These are phyloP conservation scores for Globisporangium orthogonon DNA, from an alignment of 352 stramenopile species.

Conservation along the genomic window DNA sequence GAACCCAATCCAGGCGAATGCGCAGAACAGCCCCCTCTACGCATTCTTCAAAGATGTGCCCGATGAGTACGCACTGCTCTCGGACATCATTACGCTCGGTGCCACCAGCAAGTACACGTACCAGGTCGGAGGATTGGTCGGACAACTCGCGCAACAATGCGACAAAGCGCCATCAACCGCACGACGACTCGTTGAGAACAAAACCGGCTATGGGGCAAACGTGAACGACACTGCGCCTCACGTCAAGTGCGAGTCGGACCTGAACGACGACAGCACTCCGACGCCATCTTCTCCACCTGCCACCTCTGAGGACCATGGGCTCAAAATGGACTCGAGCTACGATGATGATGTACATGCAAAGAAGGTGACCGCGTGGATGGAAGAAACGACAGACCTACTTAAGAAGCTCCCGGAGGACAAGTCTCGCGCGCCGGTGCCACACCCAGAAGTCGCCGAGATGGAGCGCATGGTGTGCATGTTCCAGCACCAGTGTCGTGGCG, in stretches of 20 bases:
- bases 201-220: neutral
- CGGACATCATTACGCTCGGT: slow-evolving; percentile 17
- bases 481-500: slow-evolving; percentile 42
- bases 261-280: neutral
- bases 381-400: neutral
- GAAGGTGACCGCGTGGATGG: neutral
- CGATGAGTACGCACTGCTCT: slow-evolving; percentile 15
- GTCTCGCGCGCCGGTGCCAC: neutral
- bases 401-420: slow-evolving; percentile 1
- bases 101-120: slow-evolving; percentile 15
- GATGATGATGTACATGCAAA: neutral
- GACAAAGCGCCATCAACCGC: slow-evolving; percentile 5
- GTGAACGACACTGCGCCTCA: neutral
- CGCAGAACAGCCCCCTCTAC: slow-evolving; percentile 38
- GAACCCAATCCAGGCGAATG: slow-evolving; percentile 44
- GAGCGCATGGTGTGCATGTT: slow-evolving; percentile 30
- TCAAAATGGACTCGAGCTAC: neutral
- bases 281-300: neutral
- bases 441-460: slow-evolving; percentile 1
- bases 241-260: neutral
- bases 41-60: slow-evolving; percentile 41
- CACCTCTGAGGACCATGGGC: neutral
- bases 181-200: slow-evolving; percentile 5
- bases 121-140: slow-evolving; percentile 16
- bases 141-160: slow-evolving; percentile 10